Conservation (phyloP, 345 rosid species). For the Luvunga scandens region DNA sequence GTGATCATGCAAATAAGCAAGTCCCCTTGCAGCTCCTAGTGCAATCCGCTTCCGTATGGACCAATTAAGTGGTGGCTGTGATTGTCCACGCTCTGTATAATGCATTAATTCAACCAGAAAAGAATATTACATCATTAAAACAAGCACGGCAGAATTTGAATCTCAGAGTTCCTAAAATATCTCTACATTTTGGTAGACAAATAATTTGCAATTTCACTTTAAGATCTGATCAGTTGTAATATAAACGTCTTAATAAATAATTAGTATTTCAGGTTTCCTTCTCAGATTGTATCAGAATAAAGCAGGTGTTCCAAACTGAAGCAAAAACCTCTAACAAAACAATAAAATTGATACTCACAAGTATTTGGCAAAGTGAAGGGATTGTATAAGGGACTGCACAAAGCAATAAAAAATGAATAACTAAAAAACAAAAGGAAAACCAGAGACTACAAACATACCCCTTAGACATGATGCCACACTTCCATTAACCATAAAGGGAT, state of each 20-base stretch:
- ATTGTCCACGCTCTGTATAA: conserved; percentile 52
- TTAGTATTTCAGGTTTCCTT: background rate
- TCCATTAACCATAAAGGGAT: conserved; percentile 88
- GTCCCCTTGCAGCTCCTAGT: conserved; percentile 85
- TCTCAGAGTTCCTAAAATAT: background rate
- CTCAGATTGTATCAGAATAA: background rate
- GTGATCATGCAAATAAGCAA: conserved; percentile 90
- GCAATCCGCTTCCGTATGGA: conserved; percentile 65
- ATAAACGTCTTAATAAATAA: background rate
- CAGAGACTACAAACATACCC: conserved; percentile 41
- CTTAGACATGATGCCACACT: conserved; percentile 94
- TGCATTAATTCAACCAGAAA: conserved; percentile 12
- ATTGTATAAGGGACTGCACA: background rate
- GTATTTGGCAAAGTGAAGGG: background rate
- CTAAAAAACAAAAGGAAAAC: background rate
- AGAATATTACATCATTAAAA: background rate
- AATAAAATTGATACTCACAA: background rate
- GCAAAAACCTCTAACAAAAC: background rate
- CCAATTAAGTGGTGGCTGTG: conserved; percentile 66
- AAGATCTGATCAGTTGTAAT: background rate
- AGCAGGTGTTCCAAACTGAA: background rate
- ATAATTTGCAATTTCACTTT: background rate
- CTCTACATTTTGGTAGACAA: background rate
- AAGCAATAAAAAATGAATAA: background rate
- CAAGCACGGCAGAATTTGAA: background rate